Base-by-base conservation (phyloP, 2,329 filamentous ascomycete genomes). In the Podosphaera xanthii region DNA sequence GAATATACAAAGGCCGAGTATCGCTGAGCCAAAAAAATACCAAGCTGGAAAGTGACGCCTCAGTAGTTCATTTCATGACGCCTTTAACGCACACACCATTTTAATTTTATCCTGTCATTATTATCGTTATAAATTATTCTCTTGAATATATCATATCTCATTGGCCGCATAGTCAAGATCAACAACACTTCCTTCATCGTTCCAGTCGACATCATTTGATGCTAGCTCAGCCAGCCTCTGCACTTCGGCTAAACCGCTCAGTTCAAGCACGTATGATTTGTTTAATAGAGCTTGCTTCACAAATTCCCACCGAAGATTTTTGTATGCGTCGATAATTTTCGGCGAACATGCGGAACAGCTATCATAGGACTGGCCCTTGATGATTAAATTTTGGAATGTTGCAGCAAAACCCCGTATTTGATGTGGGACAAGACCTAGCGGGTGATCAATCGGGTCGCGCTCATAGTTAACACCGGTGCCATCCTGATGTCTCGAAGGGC, bases 291-390 rank as follows among this genome's bases (percentile, higher is more conserved):
- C 87, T 60, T 76, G 76, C 72, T 83, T 83, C 40, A 92, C 80
- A 68, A 94, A 94, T 0, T 74, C 78, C 86, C 87, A 94, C 0
- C 82, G 83, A 53, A 83, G 78, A 1, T 71, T 69, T 53, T 79
- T 76, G 68, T 90, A 92, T 0, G 80, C 80, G 0, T 77, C 74
- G 0, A 91, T 70, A 35, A 94, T 81, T 50, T 77, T 80, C 40
- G 78, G 77, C 63, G 84, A 87, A 67, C 87, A 94, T 1, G 86
- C 87, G 56, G 85, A 88, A 70, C 87, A 94, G 69, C 82, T 83
- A 60, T 88, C 82, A 69, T 90, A 94, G 0, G 85, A 84, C 64
- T 80, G 77, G 7, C 86, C 86, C 58, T 78, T 80, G 63, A 92
- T 82, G 44, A 84, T 75, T 61, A 90, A 75, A 63, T 84, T 89